Conservation (phyloP, 495 filamentous ascomycete species). For the Tuber calosporum region DNA sequence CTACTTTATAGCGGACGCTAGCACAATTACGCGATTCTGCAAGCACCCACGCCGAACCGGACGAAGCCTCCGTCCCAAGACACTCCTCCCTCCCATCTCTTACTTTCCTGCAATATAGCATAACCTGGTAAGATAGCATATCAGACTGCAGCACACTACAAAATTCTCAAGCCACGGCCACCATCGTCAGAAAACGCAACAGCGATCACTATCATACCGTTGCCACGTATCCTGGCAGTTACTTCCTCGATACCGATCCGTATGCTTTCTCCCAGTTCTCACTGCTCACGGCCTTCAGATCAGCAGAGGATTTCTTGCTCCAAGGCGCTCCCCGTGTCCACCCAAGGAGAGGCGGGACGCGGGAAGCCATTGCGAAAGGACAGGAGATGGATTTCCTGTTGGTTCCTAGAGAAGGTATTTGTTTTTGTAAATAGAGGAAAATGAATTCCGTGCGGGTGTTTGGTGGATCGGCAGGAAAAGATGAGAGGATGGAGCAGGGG, state of each 20-base stretch:
- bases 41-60: background rate
- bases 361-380: background rate
- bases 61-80: background rate
- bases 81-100: background rate
- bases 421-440: background rate
- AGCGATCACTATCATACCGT: background rate
- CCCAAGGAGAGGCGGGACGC: background rate
- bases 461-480: background rate
- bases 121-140: background rate
- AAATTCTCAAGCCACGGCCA: background rate
- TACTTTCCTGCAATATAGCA: background rate
- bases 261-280: background rate
- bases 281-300: background rate
- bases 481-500: background rate
- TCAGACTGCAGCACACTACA: background rate
- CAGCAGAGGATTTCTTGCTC: background rate
- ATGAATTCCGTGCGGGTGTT: background rate
- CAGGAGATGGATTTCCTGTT: background rate
- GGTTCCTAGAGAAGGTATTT: background rate
- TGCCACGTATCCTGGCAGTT: background rate
- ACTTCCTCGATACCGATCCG: background rate
- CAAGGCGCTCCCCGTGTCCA: background rate
- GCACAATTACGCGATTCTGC: background rate
- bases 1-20: background rate
- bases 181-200: background rate